These are phyloP conservation scores for Trichocomaceae sp. DNA, from an alignment of 2,329 filamentous ascomycete genomes.

Conservation along the genomic window DNA sequence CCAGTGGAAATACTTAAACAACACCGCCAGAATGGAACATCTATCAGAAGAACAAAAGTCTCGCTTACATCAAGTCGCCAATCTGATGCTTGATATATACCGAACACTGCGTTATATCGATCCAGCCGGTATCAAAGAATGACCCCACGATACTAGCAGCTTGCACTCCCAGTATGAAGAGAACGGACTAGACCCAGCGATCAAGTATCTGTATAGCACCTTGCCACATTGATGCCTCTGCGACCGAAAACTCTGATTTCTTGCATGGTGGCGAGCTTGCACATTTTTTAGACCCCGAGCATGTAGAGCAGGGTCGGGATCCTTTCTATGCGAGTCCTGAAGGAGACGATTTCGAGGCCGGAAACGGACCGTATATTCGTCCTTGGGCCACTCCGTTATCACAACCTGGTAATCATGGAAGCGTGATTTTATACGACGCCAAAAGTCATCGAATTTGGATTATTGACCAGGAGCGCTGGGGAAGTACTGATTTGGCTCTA, in stretches of 20 bases:
- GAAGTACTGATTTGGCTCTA: background rate
- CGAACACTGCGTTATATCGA: conserved; percentile 24
- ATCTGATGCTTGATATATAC: conserved; percentile 25
- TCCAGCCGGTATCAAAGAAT: background rate
- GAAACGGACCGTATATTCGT: background rate
- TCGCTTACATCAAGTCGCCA: conserved; percentile 22
- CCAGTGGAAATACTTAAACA: background rate
- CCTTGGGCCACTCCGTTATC: background rate
- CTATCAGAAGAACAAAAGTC: background rate
- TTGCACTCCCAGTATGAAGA: background rate
- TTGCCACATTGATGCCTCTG: background rate
- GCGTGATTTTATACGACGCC: background rate
- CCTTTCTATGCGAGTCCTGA: background rate
- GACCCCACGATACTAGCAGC: conserved; percentile 1
- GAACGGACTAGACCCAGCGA: background rate
- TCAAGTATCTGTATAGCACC: background rate
- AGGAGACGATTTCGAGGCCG: background rate
- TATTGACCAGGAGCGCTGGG: background rate
- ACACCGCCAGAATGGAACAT: background rate
- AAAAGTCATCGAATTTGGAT: background rate
- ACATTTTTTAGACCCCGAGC: background rate
- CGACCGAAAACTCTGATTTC: background rate
- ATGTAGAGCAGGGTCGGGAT: background rate
- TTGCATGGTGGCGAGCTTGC: background rate
- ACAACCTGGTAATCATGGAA: background rate